Percentiles rank a stretch among this genome's conserved stretches.
These are phyloP conservation scores for Chaetomiaceae sp. DNA, from an alignment of 2,329 filamentous ascomycete genomes.

Conservation along the genomic window DNA sequence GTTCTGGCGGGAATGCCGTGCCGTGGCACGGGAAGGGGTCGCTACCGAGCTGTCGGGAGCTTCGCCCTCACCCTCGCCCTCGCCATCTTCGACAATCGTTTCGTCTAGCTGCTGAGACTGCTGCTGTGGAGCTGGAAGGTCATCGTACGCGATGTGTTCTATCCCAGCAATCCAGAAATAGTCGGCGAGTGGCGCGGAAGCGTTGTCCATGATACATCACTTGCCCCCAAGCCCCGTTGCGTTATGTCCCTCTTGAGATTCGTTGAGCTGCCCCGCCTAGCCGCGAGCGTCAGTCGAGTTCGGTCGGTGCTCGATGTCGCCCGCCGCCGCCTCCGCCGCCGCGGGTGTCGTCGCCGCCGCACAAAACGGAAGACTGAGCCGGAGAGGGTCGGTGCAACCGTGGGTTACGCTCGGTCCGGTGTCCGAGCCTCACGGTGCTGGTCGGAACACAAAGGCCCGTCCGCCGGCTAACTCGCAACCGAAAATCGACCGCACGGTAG, in stretches of 20 bases:
- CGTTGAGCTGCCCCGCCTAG: neutral
- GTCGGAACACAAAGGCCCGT: conserved; percentile 2
- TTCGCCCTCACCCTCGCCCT: no score
- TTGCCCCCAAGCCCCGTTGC: neutral
- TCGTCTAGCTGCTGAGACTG: conserved; percentile 30
- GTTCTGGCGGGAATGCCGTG: conserved; percentile 56
- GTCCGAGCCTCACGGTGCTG: neutral
- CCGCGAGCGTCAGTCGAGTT: neutral
- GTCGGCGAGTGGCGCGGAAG: conserved; percentile 61
- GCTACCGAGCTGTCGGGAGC: conserved; percentile 28
- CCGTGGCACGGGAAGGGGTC: conserved; percentile 32
- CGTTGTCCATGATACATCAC: conserved; percentile 42
- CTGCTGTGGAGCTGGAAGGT: conserved; percentile 26
- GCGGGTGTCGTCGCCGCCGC: no score
- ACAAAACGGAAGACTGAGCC: no score
- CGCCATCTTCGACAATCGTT: conserved; percentile 58
- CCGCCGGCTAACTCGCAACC: conserved; percentile 2
- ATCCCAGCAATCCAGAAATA: conserved; percentile 73
- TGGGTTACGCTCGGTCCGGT: neutral
- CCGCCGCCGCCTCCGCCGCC: no score
- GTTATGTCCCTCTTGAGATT: neutral
- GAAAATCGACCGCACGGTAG: neutral
- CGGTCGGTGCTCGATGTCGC: conserved; percentile 4
- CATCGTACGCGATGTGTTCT: conserved; percentile 60
- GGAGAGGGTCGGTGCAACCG: conserved; percentile 8